Conservation (phyloP, 345 rosid species). For the Ceriops tagal region DNA sequence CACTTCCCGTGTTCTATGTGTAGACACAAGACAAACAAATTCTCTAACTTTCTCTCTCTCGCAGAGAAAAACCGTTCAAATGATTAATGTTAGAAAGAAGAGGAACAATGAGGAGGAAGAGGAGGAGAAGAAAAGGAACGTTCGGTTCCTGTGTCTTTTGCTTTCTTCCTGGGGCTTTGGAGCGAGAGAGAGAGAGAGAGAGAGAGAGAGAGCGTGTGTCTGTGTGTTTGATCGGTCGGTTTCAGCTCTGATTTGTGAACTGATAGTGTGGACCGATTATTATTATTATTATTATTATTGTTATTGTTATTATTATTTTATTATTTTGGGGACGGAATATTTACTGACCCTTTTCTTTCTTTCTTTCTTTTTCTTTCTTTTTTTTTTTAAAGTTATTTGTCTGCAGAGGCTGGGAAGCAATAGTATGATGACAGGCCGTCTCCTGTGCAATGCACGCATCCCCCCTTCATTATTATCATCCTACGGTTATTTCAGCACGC, state of each 20-base stretch:
- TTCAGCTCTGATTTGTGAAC: neutral
- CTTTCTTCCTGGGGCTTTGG: neutral
- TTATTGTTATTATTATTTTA: neutral
- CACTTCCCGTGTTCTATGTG: neutral
- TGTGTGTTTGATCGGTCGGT: too few relatives aligned
- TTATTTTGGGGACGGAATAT: neutral
- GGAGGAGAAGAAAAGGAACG: conserved; percentile 4
- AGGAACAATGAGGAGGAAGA: neutral
- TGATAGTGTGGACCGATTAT: neutral
- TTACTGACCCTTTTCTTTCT: neutral
- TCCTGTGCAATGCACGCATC: neutral
- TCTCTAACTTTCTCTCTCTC: neutral
- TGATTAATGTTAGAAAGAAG: neutral
- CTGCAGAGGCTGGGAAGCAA: neutral
- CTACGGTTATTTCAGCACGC: too few relatives aligned
- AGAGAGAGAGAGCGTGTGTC: neutral
- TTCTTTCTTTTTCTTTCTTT: neutral
- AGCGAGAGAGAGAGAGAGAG: neutral
- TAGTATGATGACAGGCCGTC: conserved; percentile 23
- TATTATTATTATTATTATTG: neutral
- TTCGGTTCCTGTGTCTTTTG: neutral
- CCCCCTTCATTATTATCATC: too few relatives aligned
- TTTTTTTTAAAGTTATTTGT: neutral
- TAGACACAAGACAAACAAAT: neutral
- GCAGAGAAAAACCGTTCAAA: neutral